Base-by-base conservation (phyloP, 106 monocot genomes). In the Apostasia shenzhenica region DNA sequence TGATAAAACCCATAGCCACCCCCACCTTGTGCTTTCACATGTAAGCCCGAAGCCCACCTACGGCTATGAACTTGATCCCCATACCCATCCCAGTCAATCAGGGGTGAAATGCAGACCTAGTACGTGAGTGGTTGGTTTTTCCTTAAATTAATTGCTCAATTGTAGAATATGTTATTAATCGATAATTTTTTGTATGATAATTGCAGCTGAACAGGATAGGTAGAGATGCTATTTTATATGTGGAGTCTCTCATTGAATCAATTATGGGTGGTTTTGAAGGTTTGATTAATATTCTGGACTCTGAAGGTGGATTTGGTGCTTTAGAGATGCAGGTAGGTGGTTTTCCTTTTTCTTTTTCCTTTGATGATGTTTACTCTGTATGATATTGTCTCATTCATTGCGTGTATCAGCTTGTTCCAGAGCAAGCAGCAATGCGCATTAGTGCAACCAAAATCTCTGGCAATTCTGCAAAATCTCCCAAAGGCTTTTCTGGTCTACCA, bases 241-340 rank as follows among this genome's bases (percentile, higher is more conserved):
- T 93, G 2, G 97, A 99, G 68, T 92, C 97, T 50, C 81, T 92
- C 12, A 87, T 99, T 81, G 97, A 99, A 58, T 93, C 92, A 52
- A 99, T 99, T 51, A 99, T 99, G 97, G 97, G 97, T 67, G 97
- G 97, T 37, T 75, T 99, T 60, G 97, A 99, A 87, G 97, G 97
- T 46, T 66, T 99, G 14, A 81, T 99, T 51, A 99, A 99, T 80
- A 99, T 99, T 71, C 79, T 99, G 12, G 97, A 99, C 69, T 89
- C 97, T 37, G 97, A 99, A 76, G 87, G 90, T 71, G 97, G 97
- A 81, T 90, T 92, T 85, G 97, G 92, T 57, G 83, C 89, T 69
- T 84, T 99, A 71, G 97, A 99, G 45, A 81, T 81, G 73, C 97
- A 99, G 97, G 97, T 90, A 76, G 5, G 14, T 14, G 1, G 61